phyloP scores from a whole-genome alignment of 2,329 filamentous ascomycete species.

The Phoma herbarum region DNA sequence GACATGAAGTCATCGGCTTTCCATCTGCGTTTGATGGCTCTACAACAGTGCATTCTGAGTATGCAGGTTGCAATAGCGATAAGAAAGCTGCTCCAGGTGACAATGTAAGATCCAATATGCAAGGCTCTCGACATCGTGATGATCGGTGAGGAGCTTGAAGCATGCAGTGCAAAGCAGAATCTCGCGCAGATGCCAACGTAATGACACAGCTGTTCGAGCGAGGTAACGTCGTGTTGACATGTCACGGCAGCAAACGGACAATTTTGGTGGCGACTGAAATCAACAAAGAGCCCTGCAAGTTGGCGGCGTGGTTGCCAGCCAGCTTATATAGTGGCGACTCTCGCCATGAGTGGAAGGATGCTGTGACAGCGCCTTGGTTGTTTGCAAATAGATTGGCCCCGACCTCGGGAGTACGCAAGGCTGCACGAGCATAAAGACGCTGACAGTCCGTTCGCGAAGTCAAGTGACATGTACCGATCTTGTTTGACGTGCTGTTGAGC shows the following conservation, averaged over 20 bases:
- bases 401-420: background rate
- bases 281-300: slow-evolving; percentile 1
- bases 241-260: slow-evolving; percentile 3
- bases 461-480: no score
- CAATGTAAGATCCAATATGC: slow-evolving; percentile 8
- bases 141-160: background rate
- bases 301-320: background rate
- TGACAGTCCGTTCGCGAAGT: background rate
- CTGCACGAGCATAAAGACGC: background rate
- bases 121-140: slow-evolving; percentile 8
- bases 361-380: background rate
- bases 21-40: slow-evolving; percentile 7
- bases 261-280: slow-evolving; percentile 1
- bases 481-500: background rate
- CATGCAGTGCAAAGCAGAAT: background rate
- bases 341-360: background rate
- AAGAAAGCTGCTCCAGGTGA: slow-evolving; percentile 11
- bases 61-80: slow-evolving; percentile 11
- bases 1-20: slow-evolving; percentile 18
- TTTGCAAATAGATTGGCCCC: slow-evolving; percentile 1
- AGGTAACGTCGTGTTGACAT: background rate
- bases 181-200: background rate
- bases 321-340: background rate
- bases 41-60: slow-evolving; percentile 12
- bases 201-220: background rate